A percentile compares a stretch with the other conserved stretches of the same genome.
Evolutionary conservation across 2,329 filamentous ascomycete species (phyloP).

Genomic region (Iodosphaeria phyllophila): DNA sequence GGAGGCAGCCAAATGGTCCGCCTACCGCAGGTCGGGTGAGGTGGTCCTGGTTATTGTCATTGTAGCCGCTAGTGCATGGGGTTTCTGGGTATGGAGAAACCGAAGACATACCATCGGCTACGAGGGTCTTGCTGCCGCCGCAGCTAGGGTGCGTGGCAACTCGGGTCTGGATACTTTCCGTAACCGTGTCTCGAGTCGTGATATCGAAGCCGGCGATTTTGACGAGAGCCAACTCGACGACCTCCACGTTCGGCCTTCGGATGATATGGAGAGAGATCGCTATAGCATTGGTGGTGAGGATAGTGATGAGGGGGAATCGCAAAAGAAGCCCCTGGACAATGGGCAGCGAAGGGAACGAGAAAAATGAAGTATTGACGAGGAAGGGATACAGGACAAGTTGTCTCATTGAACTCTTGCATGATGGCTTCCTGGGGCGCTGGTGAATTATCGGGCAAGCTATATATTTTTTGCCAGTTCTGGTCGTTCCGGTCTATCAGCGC

Average conservation of each 20-base stretch:
- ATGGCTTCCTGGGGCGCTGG: neutral
- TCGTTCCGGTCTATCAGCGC: neutral
- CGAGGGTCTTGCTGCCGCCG: slow-evolving; percentile 24
- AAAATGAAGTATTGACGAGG: slow-evolving; percentile 4
- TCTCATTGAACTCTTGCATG: neutral
- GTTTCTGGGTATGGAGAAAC: slow-evolving; percentile 49
- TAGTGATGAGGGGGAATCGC: slow-evolving; percentile 31
- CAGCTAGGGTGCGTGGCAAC: slow-evolving; percentile 15
- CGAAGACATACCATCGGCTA: slow-evolving; percentile 37
- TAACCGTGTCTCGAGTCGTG: slow-evolving; percentile 23
- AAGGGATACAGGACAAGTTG: slow-evolving; percentile 1
- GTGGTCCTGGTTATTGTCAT: slow-evolving; percentile 67
- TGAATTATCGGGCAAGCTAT: neutral
- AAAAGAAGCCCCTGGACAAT: too few relatives aligned
- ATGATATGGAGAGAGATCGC: slow-evolving; percentile 19
- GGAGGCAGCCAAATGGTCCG: slow-evolving; percentile 73
- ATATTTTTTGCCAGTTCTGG: too few relatives aligned
- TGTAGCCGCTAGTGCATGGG: slow-evolving; percentile 55
- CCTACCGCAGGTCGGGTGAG: slow-evolving; percentile 76
- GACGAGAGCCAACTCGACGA: slow-evolving; percentile 48
- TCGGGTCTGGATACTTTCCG: slow-evolving; percentile 27
- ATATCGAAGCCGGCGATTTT: slow-evolving; percentile 45
- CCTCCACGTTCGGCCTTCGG: slow-evolving; percentile 31
- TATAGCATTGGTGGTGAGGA: slow-evolving; percentile 43
- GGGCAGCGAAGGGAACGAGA: slow-evolving; percentile 7